Conservation (phyloP, 2,329 filamentous ascomycete species). For the Pseudogymnoascus sp. region DNA sequence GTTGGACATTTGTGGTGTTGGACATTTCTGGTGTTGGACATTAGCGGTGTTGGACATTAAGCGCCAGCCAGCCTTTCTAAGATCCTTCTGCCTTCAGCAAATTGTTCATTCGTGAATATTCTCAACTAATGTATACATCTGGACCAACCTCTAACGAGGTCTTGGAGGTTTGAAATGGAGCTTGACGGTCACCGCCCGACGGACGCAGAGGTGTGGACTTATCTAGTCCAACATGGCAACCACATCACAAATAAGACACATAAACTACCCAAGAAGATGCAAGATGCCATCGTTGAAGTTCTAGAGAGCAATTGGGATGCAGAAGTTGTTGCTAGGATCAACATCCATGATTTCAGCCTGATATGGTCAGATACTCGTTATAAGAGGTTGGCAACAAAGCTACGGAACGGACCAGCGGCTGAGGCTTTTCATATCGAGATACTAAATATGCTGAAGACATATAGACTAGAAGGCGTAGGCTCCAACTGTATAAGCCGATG, state of each 20-base stretch:
- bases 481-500: background rate
- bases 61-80: background rate
- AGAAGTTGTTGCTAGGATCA: background rate
- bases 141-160: background rate
- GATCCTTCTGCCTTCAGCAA: background rate
- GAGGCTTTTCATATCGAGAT: background rate
- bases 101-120: background rate
- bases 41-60: background rate
- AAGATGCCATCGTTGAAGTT: background rate
- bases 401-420: background rate
- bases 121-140: background rate
- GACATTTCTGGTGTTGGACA: background rate
- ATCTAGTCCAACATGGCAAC: background rate
- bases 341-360: background rate
- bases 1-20: background rate
- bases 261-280: background rate
- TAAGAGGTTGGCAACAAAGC: background rate
- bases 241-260: background rate
- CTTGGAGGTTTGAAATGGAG: background rate
- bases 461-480: background rate
- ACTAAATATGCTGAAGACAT: background rate
- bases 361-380: background rate
- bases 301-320: background rate
- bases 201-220: background rate
- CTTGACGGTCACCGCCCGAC: background rate